Conservation (phyloP, 257 asterid genomes). For the Penstemon eatonii region DNA sequence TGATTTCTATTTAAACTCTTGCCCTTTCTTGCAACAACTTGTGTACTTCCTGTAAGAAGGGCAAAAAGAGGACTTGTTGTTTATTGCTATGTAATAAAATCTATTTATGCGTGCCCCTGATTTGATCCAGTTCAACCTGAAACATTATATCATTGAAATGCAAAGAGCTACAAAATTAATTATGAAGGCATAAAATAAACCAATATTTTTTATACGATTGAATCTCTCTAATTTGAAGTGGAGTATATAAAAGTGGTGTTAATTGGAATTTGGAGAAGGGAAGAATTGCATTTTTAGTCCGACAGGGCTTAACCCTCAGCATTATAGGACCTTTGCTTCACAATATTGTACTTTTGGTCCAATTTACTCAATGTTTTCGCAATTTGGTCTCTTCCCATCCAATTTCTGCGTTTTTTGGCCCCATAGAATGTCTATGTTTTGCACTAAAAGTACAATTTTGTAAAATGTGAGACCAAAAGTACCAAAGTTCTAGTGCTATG, state of each 20-base stretch:
- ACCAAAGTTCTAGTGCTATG: constrained; percentile 4
- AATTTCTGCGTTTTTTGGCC: too few species aligned
- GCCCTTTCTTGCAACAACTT: constrained; percentile 19
- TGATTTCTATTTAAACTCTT: constrained; percentile 9
- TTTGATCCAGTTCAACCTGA: constrained; percentile 20
- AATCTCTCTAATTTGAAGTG: too few species aligned
- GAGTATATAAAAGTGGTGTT: too few species aligned
- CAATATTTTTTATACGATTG: not conserved
- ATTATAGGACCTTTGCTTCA: not conserved
- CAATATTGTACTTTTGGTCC: too few species aligned
- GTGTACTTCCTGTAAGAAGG: constrained; percentile 29
- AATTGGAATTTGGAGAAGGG: too few species aligned
- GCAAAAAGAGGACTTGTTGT: constrained; percentile 29
- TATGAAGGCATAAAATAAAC: not conserved
- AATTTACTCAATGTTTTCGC: too few species aligned
- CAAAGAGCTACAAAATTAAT: not conserved
- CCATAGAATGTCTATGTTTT: too few species aligned
- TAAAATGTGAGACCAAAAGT: not conserved
- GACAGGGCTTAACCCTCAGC: not conserved
- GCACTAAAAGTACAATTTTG: not conserved
- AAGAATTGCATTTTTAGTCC: too few species aligned
- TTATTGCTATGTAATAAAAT: constrained; percentile 29
- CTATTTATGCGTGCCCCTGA: constrained; percentile 11
- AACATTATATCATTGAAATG: constrained; percentile 15
- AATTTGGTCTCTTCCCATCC: too few species aligned